phyloP scores from a whole-genome alignment of 2,329 filamentous ascomycete species.

The Helicocarpus griseus region DNA sequence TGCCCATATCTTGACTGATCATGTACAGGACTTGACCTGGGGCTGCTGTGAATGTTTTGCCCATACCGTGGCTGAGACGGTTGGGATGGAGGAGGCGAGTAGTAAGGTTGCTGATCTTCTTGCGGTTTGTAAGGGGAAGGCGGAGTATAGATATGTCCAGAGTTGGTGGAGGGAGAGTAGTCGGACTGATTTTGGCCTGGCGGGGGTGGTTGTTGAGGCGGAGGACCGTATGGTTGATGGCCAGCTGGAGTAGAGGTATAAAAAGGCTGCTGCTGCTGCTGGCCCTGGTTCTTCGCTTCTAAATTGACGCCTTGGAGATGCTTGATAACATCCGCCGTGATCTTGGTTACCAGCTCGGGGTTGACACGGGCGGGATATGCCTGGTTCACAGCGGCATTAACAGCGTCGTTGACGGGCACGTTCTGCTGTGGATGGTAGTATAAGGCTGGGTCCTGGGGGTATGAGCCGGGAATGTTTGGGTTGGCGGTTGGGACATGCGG shows the following conservation, averaged over 20 bases:
- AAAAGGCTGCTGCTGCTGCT: constrained; percentile 15
- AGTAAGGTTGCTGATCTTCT: constrained; percentile 15
- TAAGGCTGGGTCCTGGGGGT: constrained; percentile 12
- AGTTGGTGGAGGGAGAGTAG: constrained; percentile 34
- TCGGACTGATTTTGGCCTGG: constrained; percentile 33
- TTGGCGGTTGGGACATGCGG: background rate
- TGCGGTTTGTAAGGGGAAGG: constrained; percentile 37
- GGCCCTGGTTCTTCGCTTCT: constrained; percentile 19
- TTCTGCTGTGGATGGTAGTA: constrained; percentile 16
- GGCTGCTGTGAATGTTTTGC: constrained; percentile 15
- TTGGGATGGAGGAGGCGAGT: constrained; percentile 20
- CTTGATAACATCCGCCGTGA: constrained; percentile 50
- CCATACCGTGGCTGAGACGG: constrained; percentile 16
- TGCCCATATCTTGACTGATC: constrained; percentile 17
- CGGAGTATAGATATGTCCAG: constrained; percentile 43
- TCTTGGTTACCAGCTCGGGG: constrained; percentile 51
- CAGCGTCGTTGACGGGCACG: constrained; percentile 46
- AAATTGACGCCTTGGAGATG: constrained; percentile 43
- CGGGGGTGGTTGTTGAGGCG: constrained; percentile 35
- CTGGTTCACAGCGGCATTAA: constrained; percentile 46
- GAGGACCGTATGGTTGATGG: constrained; percentile 20
- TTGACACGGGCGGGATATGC: constrained; percentile 43
- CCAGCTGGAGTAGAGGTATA: constrained; percentile 18
- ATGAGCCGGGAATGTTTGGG: constrained; percentile 9
- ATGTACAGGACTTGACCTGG: constrained; percentile 15